Evolutionary conservation across 305 asterid species (phyloP), one percentile per base, ranked within the genome.

Genomic region (Fraxinus dipetala): DNA sequence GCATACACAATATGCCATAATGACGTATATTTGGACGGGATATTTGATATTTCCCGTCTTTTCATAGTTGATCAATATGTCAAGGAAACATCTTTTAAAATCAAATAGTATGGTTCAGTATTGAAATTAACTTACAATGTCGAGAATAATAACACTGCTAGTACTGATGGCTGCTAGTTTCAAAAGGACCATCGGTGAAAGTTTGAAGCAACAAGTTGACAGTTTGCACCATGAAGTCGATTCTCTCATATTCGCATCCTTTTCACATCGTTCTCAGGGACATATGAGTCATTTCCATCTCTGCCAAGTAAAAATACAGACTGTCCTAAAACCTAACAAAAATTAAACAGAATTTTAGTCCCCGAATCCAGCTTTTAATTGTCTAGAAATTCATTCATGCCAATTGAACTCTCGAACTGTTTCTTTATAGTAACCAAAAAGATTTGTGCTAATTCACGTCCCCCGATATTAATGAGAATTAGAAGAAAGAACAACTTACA

Each of bases 221-320:
- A 59, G 69, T 59, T 59, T 18, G 4, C 30, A 59, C 3, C 1
- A 59, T 59, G 69, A 59, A 18, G 69, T 22, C 14, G 69, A 20
- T 38, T 18, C 28, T 38, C 63, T 94, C 92, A 93, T 63, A 87
- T 86, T 83, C 88, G 88, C 51, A 90, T 88, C 89, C 97, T 88
- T 83, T 93, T 93, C 82, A 89, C 94, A 35, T 95, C 98, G 34
- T 14, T 89, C 63, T 92, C 97, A 7, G 98, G 98, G 80, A 95
- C 98, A 78, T 65, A 85, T 9, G 83, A 87, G 43, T 95, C 98
- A 16, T 65, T 84, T 28, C 93, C 91, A 22, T 81, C 87, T 78
- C 85, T 89, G 1, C 89, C 88, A 11, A 65, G 1, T 77, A 13
- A 18, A 1, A 83, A 13, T 24, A 10, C 31, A 5, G 85, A 30